phyloP scores from a whole-genome alignment of 192 early-diverging fungal species.

The Umbelopsis isabellina region DNA sequence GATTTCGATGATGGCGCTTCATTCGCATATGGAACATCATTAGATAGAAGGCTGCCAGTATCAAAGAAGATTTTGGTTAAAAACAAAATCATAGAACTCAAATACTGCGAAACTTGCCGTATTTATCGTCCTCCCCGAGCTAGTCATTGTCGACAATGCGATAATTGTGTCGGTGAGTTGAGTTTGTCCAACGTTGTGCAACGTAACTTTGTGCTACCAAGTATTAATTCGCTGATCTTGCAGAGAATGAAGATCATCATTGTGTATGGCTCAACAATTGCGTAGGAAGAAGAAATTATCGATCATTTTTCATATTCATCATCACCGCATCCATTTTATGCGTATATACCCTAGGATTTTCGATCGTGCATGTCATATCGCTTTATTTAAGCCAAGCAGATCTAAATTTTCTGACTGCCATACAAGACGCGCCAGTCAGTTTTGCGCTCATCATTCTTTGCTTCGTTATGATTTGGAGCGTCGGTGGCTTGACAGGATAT shows the following conservation, averaged over 20 bases:
- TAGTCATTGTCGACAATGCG: conserved; percentile 86
- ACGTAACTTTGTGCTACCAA: not conserved
- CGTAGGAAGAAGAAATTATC: conserved; percentile 83
- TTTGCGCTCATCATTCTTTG: conserved; percentile 68
- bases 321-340: conserved; percentile 62
- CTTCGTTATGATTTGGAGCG: conserved; percentile 63
- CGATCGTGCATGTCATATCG: conserved; percentile 56
- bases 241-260: conserved; percentile 85
- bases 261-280: conserved; percentile 97
- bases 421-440: conserved; percentile 31
- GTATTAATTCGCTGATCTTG: not conserved
- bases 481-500: conserved; percentile 76
- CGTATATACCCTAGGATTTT: conserved; percentile 61
- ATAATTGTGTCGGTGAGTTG: conserved; percentile 82
- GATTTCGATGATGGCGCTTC: conserved; percentile 51
- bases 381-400: not conserved
- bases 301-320: conserved; percentile 84
- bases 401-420: conserved; percentile 1
- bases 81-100: conserved; percentile 63
- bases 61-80: conserved; percentile 66
- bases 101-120: conserved; percentile 89
- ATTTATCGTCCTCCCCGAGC: conserved; percentile 90
- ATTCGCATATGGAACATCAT: conserved; percentile 39
- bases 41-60: conserved; percentile 43
- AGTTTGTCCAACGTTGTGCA: not conserved